Percentiles rank a stretch among this genome's conserved stretches.
These are phyloP conservation scores for Niveomyces coronatus DNA, from an alignment of 2,329 filamentous ascomycete genomes.

Conservation along the genomic window DNA sequence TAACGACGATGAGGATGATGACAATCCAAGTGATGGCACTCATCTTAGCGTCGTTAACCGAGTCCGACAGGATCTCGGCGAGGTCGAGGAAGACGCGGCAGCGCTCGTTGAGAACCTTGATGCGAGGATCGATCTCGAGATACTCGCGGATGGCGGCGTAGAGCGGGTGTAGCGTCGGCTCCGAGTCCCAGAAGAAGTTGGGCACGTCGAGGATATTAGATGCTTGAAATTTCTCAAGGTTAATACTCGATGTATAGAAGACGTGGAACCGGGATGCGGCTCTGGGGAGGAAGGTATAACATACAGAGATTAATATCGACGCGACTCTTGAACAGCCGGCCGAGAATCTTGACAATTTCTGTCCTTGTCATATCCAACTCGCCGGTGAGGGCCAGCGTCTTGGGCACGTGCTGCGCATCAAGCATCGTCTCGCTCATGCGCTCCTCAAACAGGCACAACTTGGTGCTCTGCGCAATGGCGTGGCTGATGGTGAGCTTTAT, in stretches of 20 bases:
- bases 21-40: constrained; percentile 96
- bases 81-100: constrained; percentile 95
- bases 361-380: constrained; percentile 82
- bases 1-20: constrained; percentile 84
- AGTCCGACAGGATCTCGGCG: constrained; percentile 87
- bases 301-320: constrained; percentile 96
- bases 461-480: constrained; percentile 94
- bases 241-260: neutral
- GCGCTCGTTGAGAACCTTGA: constrained; percentile 93
- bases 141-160: constrained; percentile 95
- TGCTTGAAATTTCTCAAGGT: constrained; percentile 52
- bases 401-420: constrained; percentile 85
- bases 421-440: constrained; percentile 91
- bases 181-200: constrained; percentile 97
- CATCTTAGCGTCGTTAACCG: constrained; percentile 90
- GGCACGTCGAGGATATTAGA: constrained; percentile 94
- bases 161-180: constrained; percentile 87
- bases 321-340: constrained; percentile 80
- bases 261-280: too few species aligned
- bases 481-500: constrained; percentile 97
- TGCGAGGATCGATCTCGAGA: constrained; percentile 90
- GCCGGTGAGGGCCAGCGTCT: constrained; percentile 78
- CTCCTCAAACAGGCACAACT: constrained; percentile 92
- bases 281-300: constrained; percentile 12
- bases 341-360: constrained; percentile 87